phyloP scores from a whole-genome alignment of 2,329 filamentous ascomycete species.

The Cladosporium sp. region DNA sequence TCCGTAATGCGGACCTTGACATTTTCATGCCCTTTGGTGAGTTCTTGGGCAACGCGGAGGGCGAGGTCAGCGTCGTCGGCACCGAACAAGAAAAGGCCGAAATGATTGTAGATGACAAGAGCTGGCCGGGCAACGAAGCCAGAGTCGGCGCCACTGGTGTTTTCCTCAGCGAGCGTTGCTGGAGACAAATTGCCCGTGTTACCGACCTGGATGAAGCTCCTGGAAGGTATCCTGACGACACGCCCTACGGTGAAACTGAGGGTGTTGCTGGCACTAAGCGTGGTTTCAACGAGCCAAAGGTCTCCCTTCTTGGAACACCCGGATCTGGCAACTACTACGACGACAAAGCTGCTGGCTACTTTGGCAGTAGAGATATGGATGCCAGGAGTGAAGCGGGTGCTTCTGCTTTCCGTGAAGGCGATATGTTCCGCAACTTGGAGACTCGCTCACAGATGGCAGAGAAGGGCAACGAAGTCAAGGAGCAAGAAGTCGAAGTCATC shows the following conservation, averaged over 20 bases:
- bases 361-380: constrained; percentile 74
- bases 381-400: constrained; percentile 84
- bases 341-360: constrained; percentile 80
- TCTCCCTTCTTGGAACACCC: constrained; percentile 51
- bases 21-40: constrained; percentile 94
- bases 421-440: constrained; percentile 98
- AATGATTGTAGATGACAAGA: constrained; percentile 83
- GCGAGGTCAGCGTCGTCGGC: constrained; percentile 80
- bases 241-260: constrained; percentile 56
- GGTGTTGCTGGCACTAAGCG: constrained; percentile 48
- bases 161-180: constrained; percentile 93
- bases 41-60: constrained; percentile 83
- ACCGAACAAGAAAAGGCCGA: constrained; percentile 91
- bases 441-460: constrained; percentile 93
- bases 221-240: constrained; percentile 53
- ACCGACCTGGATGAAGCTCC: constrained; percentile 56
- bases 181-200: constrained; percentile 82
- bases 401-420: constrained; percentile 85
- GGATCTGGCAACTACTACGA: constrained; percentile 59
- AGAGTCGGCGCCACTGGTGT: constrained; percentile 87
- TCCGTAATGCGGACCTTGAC: constrained; percentile 92
- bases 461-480: constrained; percentile 84
- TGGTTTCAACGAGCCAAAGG: constrained; percentile 57
- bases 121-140: constrained; percentile 90
- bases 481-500: constrained; percentile 86